Evolutionary conservation across 148 eudicot genomes (phyloP).

Genomic region (Fagopyrum homotropicum): DNA sequence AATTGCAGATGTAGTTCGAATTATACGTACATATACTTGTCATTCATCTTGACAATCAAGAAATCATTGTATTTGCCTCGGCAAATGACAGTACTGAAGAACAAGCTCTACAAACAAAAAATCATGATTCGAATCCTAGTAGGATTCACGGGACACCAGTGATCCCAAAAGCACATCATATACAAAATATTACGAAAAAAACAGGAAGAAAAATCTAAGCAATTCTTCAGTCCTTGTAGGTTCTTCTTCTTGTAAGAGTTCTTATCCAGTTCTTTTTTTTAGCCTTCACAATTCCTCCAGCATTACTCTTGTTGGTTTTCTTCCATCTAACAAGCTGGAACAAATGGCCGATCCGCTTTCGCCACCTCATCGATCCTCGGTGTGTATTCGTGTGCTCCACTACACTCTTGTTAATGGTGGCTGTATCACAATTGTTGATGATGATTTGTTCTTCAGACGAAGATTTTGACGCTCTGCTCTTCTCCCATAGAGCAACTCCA

Average conservation of each 20-base stretch:
- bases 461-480: neutral
- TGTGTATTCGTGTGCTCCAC: neutral
- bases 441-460: neutral
- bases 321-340: slow-evolving; percentile 11
- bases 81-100: no score
- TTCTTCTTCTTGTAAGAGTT: slow-evolving; percentile 5
- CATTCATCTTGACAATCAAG: no score
- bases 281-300: neutral
- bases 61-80: no score
- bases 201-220: neutral
- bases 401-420: slow-evolving; percentile 4
- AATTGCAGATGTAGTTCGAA: no score
- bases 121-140: no score
- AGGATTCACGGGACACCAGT: no score
- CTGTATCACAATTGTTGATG: neutral
- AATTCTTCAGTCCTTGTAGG: neutral
- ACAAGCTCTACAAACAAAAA: no score
- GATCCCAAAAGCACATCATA: no score
- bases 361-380: slow-evolving; percentile 1
- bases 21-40: no score
- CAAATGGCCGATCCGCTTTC: slow-evolving; percentile 8
- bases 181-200: no score
- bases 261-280: slow-evolving; percentile 5
- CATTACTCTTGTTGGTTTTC: neutral
- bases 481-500: slow-evolving; percentile 6